These are phyloP conservation scores for Neofusicoccum parvum DNA, from an alignment of 2,329 filamentous ascomycete genomes.

Conservation along the genomic window DNA sequence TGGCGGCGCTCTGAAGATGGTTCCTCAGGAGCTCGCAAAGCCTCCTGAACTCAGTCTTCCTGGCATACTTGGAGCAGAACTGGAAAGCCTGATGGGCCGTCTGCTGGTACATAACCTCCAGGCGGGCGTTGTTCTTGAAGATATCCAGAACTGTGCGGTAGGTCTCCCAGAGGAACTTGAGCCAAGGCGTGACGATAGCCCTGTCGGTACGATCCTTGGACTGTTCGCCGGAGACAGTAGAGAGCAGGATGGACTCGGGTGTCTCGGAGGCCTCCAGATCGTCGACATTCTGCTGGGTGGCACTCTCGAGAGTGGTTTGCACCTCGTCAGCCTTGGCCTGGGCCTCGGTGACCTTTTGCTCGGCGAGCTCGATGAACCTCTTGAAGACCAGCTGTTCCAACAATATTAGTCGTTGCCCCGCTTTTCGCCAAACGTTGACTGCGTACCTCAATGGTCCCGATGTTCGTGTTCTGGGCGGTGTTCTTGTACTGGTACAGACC, in stretches of 20 bases:
- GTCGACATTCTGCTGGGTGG: constrained; percentile 75
- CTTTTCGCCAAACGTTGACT: neutral
- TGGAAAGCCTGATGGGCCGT: constrained; percentile 98
- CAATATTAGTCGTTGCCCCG: constrained; percentile 10
- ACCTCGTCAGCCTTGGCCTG: constrained; percentile 96
- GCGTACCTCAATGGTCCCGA: constrained; percentile 89
- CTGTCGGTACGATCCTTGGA: constrained; percentile 96
- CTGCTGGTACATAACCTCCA: constrained; percentile 97
- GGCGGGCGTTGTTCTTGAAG: constrained; percentile 95
- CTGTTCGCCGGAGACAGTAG: constrained; percentile 97
- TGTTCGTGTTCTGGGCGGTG: constrained; percentile 98
- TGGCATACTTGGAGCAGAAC: constrained; percentile 96
- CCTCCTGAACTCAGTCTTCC: constrained; percentile 98
- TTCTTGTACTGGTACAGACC: constrained; percentile 99
- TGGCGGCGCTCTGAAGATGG: constrained; percentile 97
- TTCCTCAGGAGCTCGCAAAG: constrained; percentile 98
- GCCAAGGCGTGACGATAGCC: constrained; percentile 97
- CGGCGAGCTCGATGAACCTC: constrained; percentile 96
- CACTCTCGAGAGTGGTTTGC: constrained; percentile 81
- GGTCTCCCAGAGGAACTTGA: constrained; percentile 99
- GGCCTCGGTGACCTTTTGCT: constrained; percentile 92
- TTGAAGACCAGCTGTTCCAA: constrained; percentile 73
- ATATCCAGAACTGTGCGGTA: constrained; percentile 98
- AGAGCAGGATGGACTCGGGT: constrained; percentile 95
- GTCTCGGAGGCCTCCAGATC: constrained; percentile 97